Evolutionary conservation across 257 asterid genomes (phyloP).

Genomic region (Eucommia ulmoides): DNA sequence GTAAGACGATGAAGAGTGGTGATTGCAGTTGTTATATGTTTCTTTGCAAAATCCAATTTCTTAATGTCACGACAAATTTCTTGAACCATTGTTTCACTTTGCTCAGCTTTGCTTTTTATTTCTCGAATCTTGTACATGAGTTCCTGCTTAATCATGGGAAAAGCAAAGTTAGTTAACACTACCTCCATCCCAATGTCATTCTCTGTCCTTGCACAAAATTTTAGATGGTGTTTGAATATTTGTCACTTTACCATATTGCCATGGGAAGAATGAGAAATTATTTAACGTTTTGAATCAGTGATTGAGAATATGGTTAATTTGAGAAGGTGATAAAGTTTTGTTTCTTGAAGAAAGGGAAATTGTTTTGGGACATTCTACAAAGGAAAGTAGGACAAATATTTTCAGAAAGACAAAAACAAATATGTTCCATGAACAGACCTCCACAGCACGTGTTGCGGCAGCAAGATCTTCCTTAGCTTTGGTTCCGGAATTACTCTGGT

Average conservation of each 20-base stretch:
- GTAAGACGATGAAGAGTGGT: constrained; percentile 99
- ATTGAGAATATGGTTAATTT: too few relatives aligned
- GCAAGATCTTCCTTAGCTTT: constrained; percentile 98
- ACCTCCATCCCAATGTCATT: not conserved
- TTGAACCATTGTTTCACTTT: constrained; percentile 99
- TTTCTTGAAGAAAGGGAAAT: too few relatives aligned
- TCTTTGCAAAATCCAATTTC: constrained; percentile 96
- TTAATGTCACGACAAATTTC: constrained; percentile 99
- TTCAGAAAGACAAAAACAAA: constrained; percentile 10
- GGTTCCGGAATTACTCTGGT: constrained; percentile 93
- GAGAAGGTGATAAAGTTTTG: too few relatives aligned
- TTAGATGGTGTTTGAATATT: too few relatives aligned
- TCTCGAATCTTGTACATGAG: constrained; percentile 93
- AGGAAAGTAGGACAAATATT: constrained; percentile 2
- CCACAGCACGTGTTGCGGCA: constrained; percentile 86
- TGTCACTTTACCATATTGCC: too few relatives aligned
- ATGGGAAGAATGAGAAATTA: too few relatives aligned
- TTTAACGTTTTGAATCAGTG: too few relatives aligned
- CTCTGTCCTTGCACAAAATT: not conserved
- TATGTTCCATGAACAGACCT: constrained; percentile 37
- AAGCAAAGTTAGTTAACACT: constrained; percentile 3
- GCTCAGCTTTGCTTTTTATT: constrained; percentile 94
- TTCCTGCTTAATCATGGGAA: constrained; percentile 42
- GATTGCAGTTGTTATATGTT: constrained; percentile 91
- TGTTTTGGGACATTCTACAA: too few relatives aligned